A percentile compares a stretch with the other conserved stretches of the same genome.
Evolutionary conservation across 78 protist genomes (phyloP).

Genomic region (Dictyostelium capitatum): DNA sequence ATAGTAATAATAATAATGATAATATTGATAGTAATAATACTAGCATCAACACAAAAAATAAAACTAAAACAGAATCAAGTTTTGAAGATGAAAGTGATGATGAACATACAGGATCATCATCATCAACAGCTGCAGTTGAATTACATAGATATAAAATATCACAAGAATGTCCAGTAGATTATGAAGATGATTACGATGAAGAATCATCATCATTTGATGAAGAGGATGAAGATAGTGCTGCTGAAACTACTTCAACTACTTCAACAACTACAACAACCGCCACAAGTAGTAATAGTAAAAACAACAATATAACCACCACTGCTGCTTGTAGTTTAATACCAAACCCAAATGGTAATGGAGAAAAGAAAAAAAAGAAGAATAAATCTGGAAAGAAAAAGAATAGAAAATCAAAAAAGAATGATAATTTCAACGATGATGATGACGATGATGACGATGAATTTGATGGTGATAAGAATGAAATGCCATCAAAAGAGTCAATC

Average conservation of each 20-base stretch:
- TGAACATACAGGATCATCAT: constrained; percentile 26
- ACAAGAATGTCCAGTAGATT: not conserved
- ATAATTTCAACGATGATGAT: no score
- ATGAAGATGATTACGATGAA: constrained; percentile 26
- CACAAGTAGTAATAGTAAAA: not conserved
- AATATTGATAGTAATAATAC: not conserved
- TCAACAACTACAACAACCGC: not conserved
- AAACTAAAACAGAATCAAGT: not conserved
- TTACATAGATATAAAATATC: not conserved
- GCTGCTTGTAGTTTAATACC: not conserved
- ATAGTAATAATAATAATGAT: not conserved
- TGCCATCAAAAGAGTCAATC: not conserved
- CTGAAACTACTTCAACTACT: constrained; percentile 4
- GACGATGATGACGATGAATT: not conserved
- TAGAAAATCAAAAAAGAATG: no score
- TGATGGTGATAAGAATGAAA: no score
- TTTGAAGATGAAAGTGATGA: constrained; percentile 36
- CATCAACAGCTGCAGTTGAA: constrained; percentile 12
- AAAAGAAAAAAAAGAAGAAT: not conserved
- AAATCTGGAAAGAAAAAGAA: no score
- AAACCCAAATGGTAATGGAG: not conserved
- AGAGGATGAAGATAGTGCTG: constrained; percentile 8
- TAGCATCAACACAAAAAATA: not conserved
- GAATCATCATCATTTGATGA: constrained; percentile 30
- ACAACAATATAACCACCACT: not conserved